Percentiles rank a stretch among this genome's conserved stretches.
Evolutionary conservation across 495 filamentous ascomycete genomes (phyloP).

Genomic region (Lentithecium fluviatile): DNA sequence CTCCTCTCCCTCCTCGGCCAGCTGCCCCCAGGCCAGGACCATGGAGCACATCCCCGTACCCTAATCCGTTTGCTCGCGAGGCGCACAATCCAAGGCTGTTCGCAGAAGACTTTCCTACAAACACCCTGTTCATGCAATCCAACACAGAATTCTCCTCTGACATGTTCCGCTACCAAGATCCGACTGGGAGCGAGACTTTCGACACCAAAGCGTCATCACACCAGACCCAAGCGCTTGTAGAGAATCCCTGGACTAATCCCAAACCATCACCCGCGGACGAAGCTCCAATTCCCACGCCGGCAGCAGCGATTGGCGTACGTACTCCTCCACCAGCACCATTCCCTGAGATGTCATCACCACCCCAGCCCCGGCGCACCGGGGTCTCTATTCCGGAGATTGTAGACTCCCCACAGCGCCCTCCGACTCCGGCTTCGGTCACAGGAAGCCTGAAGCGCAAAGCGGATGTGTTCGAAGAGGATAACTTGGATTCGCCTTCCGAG

Average conservation of each 20-base stretch:
- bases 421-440: conserved; percentile 6
- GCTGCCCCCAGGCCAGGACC: background rate
- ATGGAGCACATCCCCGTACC: background rate
- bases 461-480: conserved; percentile 14
- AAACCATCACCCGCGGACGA: no score
- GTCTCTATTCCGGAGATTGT: conserved; percentile 34
- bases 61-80: background rate
- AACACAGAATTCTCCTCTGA: no score
- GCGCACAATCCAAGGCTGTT: no score
- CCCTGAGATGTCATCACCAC: background rate
- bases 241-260: no score
- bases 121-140: no score
- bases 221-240: no score
- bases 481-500: background rate
- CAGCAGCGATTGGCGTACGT: no score
- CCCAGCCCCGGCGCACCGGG: conserved; percentile 7
- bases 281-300: no score
- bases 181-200: no score
- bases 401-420: conserved; percentile 10
- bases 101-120: no score
- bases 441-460: conserved; percentile 23
- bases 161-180: no score
- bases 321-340: background rate
- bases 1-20: background rate
- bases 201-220: no score